Base-by-base conservation (phyloP, 305 asterid species). In the Euphrasia arctica region DNA sequence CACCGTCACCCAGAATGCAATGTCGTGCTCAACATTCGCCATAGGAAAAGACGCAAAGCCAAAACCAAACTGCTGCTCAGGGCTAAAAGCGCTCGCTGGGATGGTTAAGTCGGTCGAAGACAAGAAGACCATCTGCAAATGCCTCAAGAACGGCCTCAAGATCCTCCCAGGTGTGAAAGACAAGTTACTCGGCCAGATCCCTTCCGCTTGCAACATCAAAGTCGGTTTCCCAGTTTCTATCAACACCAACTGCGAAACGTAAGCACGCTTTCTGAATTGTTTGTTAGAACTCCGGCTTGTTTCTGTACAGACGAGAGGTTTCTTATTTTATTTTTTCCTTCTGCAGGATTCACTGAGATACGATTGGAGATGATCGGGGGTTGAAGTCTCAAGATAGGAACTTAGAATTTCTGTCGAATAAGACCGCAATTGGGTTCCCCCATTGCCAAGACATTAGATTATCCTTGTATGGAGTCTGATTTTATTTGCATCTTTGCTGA, bases 191-290 rank as follows among this genome's bases (percentile, higher is more conserved):
- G 78, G 90, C 83, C 54, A 68, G 72, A 71, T 85, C 52, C 90
- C 93, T 5, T 4, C 67, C 61, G 72, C 74, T 60, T 85, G 89
- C 77, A 64, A 62, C 5, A 85, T 85, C 76, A 76, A 74, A 54
- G 86, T 85, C 29, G 80, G 84, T 14, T 85, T 83, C 82, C 89
- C 93, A 1, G 78, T 85, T 70, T 85, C 90, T 67, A 34, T 78
- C 41, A 79, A 71, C 77, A 83, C 86, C 4, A 77, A 81, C 69
- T 81, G 81, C 36, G 79, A 78, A 58, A 78, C 63, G 83, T 78
- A 69, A 81, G 81, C 54, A 2, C 28, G 3, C 28, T 1, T 50
- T 14, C 28, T 60, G 48, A 49, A 4, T n/a, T 27, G 14, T 48
- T 54, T 58, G 15, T 8, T 62, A 7, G 11, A 54, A 11, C 25